Conservation (phyloP, 2,329 filamentous ascomycete genomes). For the Botryotinia globosa region DNA sequence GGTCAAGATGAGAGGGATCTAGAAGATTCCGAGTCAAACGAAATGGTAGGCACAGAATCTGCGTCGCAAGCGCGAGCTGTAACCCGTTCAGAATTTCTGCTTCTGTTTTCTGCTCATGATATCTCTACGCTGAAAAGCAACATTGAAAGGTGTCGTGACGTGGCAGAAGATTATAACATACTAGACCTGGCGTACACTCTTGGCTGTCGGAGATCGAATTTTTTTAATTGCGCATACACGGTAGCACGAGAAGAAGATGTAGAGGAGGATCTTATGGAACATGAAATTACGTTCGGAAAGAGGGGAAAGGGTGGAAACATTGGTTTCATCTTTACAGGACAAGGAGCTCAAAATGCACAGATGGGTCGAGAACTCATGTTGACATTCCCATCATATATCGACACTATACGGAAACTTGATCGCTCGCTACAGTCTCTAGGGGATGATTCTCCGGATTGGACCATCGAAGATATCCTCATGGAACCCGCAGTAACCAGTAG, state of each 20-base stretch:
- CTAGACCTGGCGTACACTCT: constrained; percentile 9
- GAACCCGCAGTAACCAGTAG: constrained; percentile 32
- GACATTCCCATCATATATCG: constrained; percentile 20
- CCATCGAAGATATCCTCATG: constrained; percentile 33
- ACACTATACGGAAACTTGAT: constrained; percentile 24
- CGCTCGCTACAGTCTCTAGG: constrained; percentile 5
- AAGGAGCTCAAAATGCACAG: constrained; percentile 34
- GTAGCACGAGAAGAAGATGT: constrained; percentile 10
- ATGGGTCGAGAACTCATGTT: constrained; percentile 31
- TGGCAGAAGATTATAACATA: constrained; percentile 15
- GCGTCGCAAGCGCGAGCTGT: not conserved
- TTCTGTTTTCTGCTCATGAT: constrained; percentile 13
- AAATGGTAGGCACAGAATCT: not conserved
- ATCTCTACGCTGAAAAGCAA: constrained; percentile 10
- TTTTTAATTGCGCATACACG: constrained; percentile 7
- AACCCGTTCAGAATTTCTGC: not conserved
- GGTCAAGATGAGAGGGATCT: not conserved
- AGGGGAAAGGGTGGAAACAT: constrained; percentile 6
- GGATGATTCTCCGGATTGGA: constrained; percentile 19
- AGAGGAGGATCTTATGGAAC: constrained; percentile 9
- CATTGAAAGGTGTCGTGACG: not conserved
- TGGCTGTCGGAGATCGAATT: not conserved
- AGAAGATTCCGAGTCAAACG: not conserved
- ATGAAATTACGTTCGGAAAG: constrained; percentile 11
- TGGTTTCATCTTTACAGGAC: constrained; percentile 35